A percentile compares a stretch with the other conserved stretches of the same genome.
phyloP scores from a whole-genome alignment of 176 grass and related monocot genomes.

The Aegilops tauschii region DNA sequence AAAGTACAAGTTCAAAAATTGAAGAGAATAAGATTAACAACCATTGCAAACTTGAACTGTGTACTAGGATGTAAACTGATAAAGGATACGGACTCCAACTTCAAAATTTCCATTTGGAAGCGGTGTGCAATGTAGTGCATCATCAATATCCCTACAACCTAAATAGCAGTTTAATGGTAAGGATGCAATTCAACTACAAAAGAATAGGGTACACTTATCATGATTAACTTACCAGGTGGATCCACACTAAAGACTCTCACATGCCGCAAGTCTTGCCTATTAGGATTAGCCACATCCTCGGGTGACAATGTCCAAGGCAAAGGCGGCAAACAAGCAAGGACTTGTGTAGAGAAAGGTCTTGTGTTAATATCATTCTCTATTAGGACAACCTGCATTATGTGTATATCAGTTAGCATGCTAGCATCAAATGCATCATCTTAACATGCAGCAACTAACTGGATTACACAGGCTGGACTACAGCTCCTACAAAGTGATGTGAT shows the following conservation, averaged over 20 bases:
- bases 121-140: slow-evolving; percentile 89
- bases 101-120: slow-evolving; percentile 98
- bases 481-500: background rate
- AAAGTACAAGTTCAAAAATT: slow-evolving; percentile 6
- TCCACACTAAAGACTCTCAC: slow-evolving; percentile 96
- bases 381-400: slow-evolving; percentile 78
- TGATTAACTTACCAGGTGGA: slow-evolving; percentile 75
- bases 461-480: background rate
- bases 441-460: background rate
- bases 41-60: slow-evolving; percentile 1
- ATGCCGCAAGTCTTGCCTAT: slow-evolving; percentile 77
- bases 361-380: slow-evolving; percentile 99
- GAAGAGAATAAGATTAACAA: background rate
- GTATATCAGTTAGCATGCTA: slow-evolving; percentile 37
- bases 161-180: slow-evolving; percentile 31
- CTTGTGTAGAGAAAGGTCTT: slow-evolving; percentile 95
- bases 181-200: slow-evolving; percentile 18
- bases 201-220: slow-evolving; percentile 16
- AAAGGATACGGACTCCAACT: slow-evolving; percentile 99
- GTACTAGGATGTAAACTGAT: background rate
- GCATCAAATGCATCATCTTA: slow-evolving; percentile 8
- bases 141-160: slow-evolving; percentile 99
- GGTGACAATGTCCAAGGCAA: slow-evolving; percentile 90
- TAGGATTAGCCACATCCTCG: slow-evolving; percentile 78
- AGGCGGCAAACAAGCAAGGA: slow-evolving; percentile 93